phyloP scores from a whole-genome alignment of 2,329 filamentous ascomycete genomes.

The Uncinocarpus reesii region DNA sequence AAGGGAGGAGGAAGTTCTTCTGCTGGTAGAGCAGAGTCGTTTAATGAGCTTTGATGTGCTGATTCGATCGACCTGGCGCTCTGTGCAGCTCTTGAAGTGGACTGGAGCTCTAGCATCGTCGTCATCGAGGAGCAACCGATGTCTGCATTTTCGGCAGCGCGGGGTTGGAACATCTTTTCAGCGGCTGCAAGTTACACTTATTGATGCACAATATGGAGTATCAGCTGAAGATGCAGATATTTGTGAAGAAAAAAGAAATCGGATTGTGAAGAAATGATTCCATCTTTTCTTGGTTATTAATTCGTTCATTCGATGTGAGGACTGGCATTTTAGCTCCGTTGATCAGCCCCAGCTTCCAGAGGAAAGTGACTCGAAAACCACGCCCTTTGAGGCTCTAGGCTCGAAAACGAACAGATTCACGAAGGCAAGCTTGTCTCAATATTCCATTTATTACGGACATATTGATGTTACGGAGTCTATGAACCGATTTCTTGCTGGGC shows the following conservation, averaged over 20 bases:
- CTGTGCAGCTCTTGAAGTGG: background rate
- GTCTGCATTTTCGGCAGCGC: background rate
- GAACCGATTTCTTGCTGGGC: no score
- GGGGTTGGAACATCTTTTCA: background rate
- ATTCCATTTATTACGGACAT: no score
- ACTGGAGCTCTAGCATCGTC: constrained; percentile 3
- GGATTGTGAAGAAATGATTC: background rate
- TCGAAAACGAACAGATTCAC: no score
- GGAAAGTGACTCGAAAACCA: background rate
- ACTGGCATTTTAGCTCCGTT: background rate
- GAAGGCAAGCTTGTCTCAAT: no score
- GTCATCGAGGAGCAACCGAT: no score
- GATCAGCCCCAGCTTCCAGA: background rate
- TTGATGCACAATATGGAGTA: background rate
- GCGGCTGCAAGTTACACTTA: background rate
- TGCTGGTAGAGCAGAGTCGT: background rate
- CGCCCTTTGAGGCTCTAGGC: background rate
- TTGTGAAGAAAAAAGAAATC: no score
- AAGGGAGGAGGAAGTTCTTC: constrained; percentile 37
- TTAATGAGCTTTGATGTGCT: background rate
- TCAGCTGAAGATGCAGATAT: background rate
- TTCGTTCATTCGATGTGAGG: background rate
- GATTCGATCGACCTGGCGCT: background rate
- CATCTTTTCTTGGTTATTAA: background rate
- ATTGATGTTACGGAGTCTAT: no score